These are phyloP conservation scores for Colletotrichum sansevieriae DNA, from an alignment of 2,329 filamentous ascomycete genomes.

Conservation along the genomic window DNA sequence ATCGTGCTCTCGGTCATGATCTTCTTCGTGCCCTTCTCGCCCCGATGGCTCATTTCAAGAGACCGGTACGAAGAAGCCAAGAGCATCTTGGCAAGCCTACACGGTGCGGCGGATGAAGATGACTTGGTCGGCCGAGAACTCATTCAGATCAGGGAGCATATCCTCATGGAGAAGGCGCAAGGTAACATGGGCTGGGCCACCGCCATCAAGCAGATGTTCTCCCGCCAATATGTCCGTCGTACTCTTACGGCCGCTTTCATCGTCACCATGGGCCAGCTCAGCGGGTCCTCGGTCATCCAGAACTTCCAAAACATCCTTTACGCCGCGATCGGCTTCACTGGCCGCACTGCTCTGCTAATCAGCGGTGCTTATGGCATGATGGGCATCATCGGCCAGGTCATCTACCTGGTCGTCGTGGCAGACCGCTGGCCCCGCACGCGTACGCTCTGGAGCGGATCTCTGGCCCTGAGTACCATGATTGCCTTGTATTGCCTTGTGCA, in stretches of 20 bases:
- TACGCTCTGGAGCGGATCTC: slow-evolving; percentile 32
- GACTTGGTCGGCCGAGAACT: slow-evolving; percentile 46
- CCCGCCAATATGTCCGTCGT: slow-evolving; percentile 47
- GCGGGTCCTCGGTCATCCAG: slow-evolving; percentile 52
- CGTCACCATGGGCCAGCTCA: slow-evolving; percentile 51
- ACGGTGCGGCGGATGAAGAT: slow-evolving; percentile 42
- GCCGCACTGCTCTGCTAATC: slow-evolving; percentile 50
- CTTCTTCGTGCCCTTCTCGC: slow-evolving; percentile 46
- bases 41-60: slow-evolving; percentile 43
- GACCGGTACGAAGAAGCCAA: slow-evolving; percentile 43
- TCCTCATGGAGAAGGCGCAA: slow-evolving; percentile 45
- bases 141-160: slow-evolving; percentile 48
- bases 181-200: slow-evolving; percentile 42
- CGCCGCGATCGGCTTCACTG: slow-evolving; percentile 49
- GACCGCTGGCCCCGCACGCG: slow-evolving; percentile 50
- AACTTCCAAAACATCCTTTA: slow-evolving; percentile 55
- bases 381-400: slow-evolving; percentile 51
- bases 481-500: slow-evolving; percentile 37
- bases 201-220: slow-evolving; percentile 44
- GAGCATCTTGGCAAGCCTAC: slow-evolving; percentile 39
- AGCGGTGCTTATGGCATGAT: slow-evolving; percentile 53
- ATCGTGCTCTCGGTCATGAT: slow-evolving; percentile 44
- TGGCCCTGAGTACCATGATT: slow-evolving; percentile 35
- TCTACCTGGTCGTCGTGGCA: slow-evolving; percentile 49
- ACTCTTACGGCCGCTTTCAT: slow-evolving; percentile 51